These are phyloP conservation scores for Calocybe cyanea DNA, from an alignment of 768 basidiomycete species.

Conservation along the genomic window DNA sequence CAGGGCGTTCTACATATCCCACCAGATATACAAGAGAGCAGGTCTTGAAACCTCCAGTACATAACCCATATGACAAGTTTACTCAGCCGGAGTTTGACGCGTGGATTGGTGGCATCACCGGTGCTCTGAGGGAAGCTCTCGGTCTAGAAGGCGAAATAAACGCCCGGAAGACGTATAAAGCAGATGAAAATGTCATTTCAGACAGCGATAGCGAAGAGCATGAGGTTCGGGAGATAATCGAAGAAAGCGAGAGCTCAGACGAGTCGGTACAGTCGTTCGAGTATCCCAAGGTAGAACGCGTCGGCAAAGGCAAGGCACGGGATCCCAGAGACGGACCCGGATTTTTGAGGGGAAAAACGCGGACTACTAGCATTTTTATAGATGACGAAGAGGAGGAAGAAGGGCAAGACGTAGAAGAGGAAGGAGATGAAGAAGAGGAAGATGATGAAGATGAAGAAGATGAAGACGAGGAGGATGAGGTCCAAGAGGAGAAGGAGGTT, in stretches of 20 bases:
- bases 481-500: constrained; percentile 14
- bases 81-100: constrained; percentile 63
- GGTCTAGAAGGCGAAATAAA: constrained; percentile 38
- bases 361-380: constrained; percentile 48
- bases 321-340: constrained; percentile 61
- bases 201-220: constrained; percentile 13
- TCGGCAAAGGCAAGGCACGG: constrained; percentile 54
- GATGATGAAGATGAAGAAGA: constrained; percentile 20
- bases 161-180: constrained; percentile 12
- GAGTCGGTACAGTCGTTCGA: constrained; percentile 50
- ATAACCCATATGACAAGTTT: constrained; percentile 75
- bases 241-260: constrained; percentile 18
- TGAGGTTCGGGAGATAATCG: constrained; percentile 15
- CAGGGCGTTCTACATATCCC: constrained; percentile 9
- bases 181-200: constrained; percentile 5
- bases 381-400: constrained; percentile 27
- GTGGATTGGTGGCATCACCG: constrained; percentile 65
- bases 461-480: constrained; percentile 15
- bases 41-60: constrained; percentile 43
- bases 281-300: constrained; percentile 44
- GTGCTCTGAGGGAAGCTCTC: constrained; percentile 53
- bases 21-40: constrained; percentile 13
- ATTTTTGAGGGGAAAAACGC: constrained; percentile 32
- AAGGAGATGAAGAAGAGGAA: constrained; percentile 17
- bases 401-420: constrained; percentile 17